Conservation (phyloP, 805 yeast species). For the Metschnikowia peoriensis region DNA sequence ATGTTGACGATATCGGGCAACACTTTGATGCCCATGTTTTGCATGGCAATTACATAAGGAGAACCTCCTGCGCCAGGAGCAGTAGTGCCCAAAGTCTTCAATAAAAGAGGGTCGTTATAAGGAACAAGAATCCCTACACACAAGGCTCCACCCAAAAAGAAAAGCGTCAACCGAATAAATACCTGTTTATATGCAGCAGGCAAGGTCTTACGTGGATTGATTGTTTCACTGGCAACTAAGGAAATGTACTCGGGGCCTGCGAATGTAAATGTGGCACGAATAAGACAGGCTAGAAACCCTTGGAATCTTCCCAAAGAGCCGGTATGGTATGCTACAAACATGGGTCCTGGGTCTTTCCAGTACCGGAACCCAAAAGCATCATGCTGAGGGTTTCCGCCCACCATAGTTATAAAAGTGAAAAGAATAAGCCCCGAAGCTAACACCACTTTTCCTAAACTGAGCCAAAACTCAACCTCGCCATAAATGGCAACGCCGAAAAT, state of each 20-base stretch:
- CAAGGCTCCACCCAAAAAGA: slow-evolving; percentile 72
- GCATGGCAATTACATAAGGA: slow-evolving; percentile 82
- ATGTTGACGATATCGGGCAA: slow-evolving; percentile 77
- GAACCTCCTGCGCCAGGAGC: slow-evolving; percentile 77
- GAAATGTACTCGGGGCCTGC: slow-evolving; percentile 87
- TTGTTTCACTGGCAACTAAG: slow-evolving; percentile 81
- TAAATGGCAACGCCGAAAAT: slow-evolving; percentile 47
- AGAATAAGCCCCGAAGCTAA: slow-evolving; percentile 20
- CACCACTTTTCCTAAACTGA: slow-evolving; percentile 38
- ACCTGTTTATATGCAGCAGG: slow-evolving; percentile 81
- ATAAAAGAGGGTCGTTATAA: slow-evolving; percentile 55
- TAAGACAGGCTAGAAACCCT: slow-evolving; percentile 68
- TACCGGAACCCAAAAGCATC: slow-evolving; percentile 22
- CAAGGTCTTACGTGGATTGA: slow-evolving; percentile 65
- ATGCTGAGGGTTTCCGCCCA: slow-evolving; percentile 22
- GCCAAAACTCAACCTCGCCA: slow-evolving; percentile 56
- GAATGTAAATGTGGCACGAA: slow-evolving; percentile 73
- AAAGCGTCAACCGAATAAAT: slow-evolving; percentile 60
- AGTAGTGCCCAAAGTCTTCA: slow-evolving; percentile 57
- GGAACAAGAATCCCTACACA: slow-evolving; percentile 78
- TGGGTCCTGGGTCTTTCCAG: slow-evolving; percentile 21
- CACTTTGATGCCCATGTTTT: slow-evolving; percentile 59
- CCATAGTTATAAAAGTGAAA: slow-evolving; percentile 21
- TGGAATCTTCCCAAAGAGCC: slow-evolving; percentile 65
- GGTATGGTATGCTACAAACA: slow-evolving; percentile 22